These are phyloP conservation scores for Fusarium circinatum DNA, from an alignment of 2,329 filamentous ascomycete species.

Conservation along the genomic window DNA sequence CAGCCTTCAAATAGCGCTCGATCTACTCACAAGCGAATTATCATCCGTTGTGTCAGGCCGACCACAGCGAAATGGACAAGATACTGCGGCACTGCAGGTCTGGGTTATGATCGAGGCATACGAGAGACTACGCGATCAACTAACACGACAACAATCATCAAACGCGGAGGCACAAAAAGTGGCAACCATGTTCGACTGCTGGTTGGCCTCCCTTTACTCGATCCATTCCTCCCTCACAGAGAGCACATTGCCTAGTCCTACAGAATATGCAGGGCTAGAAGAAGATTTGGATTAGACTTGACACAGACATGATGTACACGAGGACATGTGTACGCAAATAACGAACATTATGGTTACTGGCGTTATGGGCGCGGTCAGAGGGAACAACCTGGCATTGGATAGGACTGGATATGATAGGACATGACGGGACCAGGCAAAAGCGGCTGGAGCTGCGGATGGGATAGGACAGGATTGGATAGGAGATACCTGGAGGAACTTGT, in stretches of 20 bases:
- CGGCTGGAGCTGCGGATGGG: constrained; percentile 24
- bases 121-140: constrained; percentile 61
- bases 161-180: constrained; percentile 48
- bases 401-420: not conserved
- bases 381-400: constrained; percentile 15
- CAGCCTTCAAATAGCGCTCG: constrained; percentile 61
- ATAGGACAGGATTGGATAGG: not conserved
- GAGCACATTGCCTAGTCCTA: constrained; percentile 40
- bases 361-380: constrained; percentile 31
- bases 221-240: constrained; percentile 53
- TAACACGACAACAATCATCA: constrained; percentile 49
- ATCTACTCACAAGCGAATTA: constrained; percentile 62
- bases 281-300: constrained; percentile 39
- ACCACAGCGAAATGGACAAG: constrained; percentile 37
- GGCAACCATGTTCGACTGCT: constrained; percentile 58
- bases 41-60: constrained; percentile 52
- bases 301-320: constrained; percentile 16
- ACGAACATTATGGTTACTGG: constrained; percentile 19
- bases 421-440: not conserved
- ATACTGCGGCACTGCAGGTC: constrained; percentile 60
- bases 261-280: constrained; percentile 45
- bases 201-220: constrained; percentile 60
- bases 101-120: constrained; percentile 70
- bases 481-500: constrained; percentile 28
- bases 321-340: constrained; percentile 1